phyloP scores from a whole-genome alignment of 257 asterid genomes.

The Datura wrightii region DNA sequence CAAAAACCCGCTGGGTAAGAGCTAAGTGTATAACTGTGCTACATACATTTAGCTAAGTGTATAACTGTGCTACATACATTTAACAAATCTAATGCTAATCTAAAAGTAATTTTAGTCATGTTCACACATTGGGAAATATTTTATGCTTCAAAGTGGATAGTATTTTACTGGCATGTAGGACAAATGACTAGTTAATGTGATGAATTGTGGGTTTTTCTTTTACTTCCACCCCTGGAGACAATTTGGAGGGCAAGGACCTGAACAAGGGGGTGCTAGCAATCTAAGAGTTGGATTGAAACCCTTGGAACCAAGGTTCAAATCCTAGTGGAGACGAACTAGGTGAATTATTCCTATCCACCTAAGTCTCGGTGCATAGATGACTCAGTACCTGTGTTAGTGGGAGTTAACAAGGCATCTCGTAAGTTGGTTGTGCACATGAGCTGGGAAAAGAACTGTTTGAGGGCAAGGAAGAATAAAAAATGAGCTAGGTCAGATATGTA shows the following conservation, averaged over 20 bases:
- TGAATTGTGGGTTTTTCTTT: not conserved
- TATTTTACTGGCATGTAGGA: not conserved
- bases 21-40: slow-evolving; percentile 8
- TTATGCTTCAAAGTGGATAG: slow-evolving; percentile 1
- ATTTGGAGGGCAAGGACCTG: not conserved
- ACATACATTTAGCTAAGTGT: slow-evolving; percentile 6
- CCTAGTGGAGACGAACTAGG: not conserved
- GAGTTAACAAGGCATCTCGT: too few relatives aligned
- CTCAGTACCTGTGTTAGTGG: not conserved
- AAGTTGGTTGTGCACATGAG: not conserved
- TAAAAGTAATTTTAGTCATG: not conserved
- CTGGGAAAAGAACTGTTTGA: not conserved
- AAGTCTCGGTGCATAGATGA: not conserved
- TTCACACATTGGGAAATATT: not conserved
- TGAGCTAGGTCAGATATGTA: not conserved
- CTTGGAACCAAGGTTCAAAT: slow-evolving; percentile 23
- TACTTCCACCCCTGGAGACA: not conserved
- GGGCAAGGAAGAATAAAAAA: not conserved
- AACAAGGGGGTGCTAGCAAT: not conserved
- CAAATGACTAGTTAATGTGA: not conserved
- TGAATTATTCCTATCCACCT: not conserved
- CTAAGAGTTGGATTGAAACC: slow-evolving; percentile 8
- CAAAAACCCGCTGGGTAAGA: slow-evolving; percentile 90
- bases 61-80: slow-evolving; percentile 7
- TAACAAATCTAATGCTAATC: not conserved